A percentile compares a stretch with the other conserved stretches of the same genome.
Conservation (phyloP, 108 stramenopile species). For the Pseudonitzschia multistriata region DNA sequence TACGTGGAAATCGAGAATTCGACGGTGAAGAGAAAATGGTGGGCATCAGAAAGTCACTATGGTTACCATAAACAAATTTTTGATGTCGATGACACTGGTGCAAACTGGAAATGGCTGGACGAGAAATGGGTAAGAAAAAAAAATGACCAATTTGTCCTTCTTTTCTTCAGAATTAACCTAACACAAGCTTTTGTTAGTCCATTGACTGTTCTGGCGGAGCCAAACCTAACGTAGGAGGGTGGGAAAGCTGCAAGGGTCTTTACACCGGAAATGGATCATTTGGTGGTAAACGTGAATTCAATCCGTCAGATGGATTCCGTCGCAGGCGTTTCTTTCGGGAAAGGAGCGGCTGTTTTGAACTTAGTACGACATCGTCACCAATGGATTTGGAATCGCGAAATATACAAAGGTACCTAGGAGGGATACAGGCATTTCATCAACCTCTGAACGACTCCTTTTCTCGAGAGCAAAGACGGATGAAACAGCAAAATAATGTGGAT, state of each 20-base stretch:
- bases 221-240: conserved; percentile 44
- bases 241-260: conserved; percentile 62
- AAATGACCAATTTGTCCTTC: not conserved
- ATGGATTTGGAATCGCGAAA: not conserved
- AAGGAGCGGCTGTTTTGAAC: conserved; percentile 15
- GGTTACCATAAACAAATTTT: conserved; percentile 34
- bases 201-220: conserved; percentile 57
- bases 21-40: conserved; percentile 56
- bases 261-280: conserved; percentile 41
- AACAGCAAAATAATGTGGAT: conserved; percentile 18
- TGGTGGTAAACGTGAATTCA: conserved; percentile 41
- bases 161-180: not conserved
- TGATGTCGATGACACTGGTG: conserved; percentile 19
- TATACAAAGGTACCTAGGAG: conserved; percentile 14
- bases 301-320: conserved; percentile 50
- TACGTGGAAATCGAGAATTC: conserved; percentile 56
- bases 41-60: conserved; percentile 56
- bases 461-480: conserved; percentile 27
- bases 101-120: conserved; percentile 49
- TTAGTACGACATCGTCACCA: not conserved
- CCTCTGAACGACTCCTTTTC: conserved; percentile 38
- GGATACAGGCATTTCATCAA: conserved; percentile 55
- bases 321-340: conserved; percentile 59
- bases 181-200: conserved; percentile 21
- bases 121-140: conserved; percentile 52